Conservation (phyloP, 306 rosid species). For the Prunus persica region DNA sequence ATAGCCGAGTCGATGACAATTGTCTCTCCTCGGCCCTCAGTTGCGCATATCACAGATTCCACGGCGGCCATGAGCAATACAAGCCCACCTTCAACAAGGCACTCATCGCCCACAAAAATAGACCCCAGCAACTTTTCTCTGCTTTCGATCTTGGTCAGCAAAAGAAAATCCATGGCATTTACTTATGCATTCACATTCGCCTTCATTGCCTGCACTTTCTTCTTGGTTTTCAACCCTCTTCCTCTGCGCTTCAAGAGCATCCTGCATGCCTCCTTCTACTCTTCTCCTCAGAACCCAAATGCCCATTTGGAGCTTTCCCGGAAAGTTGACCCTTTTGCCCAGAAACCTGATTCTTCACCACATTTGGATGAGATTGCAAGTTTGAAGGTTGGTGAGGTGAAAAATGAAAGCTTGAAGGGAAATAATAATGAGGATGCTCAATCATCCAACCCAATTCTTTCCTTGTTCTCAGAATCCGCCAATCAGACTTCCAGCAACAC, state of each 20-base stretch:
- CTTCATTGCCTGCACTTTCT: slow-evolving; percentile 10
- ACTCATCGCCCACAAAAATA: background rate
- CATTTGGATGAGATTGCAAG: background rate
- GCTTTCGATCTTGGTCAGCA: slow-evolving; percentile 2
- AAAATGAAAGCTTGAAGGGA: background rate
- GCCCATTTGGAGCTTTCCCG: background rate
- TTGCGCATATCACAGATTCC: background rate
- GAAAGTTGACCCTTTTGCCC: background rate
- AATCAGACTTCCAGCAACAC: background rate
- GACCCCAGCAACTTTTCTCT: slow-evolving; percentile 2
- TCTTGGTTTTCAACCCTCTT: slow-evolving; percentile 16
- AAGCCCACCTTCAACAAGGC: slow-evolving; percentile 8
- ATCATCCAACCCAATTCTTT: background rate
- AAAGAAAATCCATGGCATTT: slow-evolving; percentile 7
- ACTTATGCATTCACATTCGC: slow-evolving; percentile 8
- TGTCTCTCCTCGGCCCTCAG: slow-evolving; percentile 8
- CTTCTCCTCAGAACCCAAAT: slow-evolving; percentile 4
- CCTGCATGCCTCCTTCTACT: slow-evolving; percentile 5
- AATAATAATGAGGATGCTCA: background rate
- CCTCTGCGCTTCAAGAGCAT: slow-evolving; percentile 15
- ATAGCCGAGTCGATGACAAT: background rate
- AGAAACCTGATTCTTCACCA: background rate
- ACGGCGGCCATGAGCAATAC: background rate
- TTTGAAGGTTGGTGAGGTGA: background rate
- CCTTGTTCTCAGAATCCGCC: background rate